Base-by-base conservation (phyloP, 2,329 filamentous ascomycete species). In the Aureobasidium melanogenum region DNA sequence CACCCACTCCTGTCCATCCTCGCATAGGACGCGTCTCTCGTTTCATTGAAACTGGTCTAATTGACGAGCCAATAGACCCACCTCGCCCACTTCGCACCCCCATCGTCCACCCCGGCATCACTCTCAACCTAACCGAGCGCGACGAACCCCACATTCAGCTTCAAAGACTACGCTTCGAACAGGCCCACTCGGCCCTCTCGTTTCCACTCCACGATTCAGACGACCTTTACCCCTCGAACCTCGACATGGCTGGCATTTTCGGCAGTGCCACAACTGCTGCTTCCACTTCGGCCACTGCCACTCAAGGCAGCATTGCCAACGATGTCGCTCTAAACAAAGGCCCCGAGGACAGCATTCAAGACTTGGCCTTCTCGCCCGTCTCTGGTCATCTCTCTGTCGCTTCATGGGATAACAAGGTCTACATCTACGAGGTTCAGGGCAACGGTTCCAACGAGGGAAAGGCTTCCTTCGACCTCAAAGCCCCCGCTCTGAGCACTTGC, bases 331-430 rank as follows among this genome's bases (percentile, higher is more conserved):
- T 99, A 61, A 82, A 79, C 63, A 83, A 87, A 66, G 88, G 89
- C 15, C 94, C 94, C 24, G 87, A 90, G 67, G 94, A 99, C 76
- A 89, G 88, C 74, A 88, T 97, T 70, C 92, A 92, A 38, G 90
- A 91, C 71, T 82, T 99, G 63, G 80, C 85, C 52, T 99, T 97
- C 78, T 92, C 88, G 15, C 84, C 87, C 1, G 80, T 80, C 58
- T 82, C 77, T 66, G 91, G 97, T 69, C 88, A 95, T 72, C 81
- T 99, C 19, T 91, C 93, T 26, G 89, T 97, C 38, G 80, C 91
- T 51, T 96, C 91, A 69, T 99, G 94, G 94, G 94, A 99, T 77
- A 96, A 95, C 79, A 96, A 96, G 74, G 91, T 97, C 65, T 88
- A 92, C 71, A 93, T 99, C 72, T 99, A 97, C 77, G 91, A 97